Evolutionary conservation across 2,329 filamentous ascomycete species (phyloP), one percentile per base, ranked within the genome.

Genomic region (Venturia oleaginea): DNA sequence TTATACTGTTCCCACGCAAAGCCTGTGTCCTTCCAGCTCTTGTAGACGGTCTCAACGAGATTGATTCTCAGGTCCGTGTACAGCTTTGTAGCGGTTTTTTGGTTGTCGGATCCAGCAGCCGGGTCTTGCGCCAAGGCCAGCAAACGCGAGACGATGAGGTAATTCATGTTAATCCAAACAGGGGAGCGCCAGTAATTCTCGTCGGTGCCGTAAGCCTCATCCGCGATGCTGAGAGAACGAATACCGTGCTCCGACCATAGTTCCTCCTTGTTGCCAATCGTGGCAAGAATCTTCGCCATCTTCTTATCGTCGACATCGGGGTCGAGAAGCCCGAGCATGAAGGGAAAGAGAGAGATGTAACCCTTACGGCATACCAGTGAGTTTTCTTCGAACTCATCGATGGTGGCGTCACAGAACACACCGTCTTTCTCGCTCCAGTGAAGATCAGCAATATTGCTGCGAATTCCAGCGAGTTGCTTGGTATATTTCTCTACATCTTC

Each of bases 1-100:
- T 95, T 90, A 76, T 96, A 97, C 78, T 97, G 92, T 77, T 97
- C 92, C 92, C 92, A 97, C 0, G 91, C 91, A 73, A 96, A 97
- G n/a, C 92, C 92, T 0, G 93, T 97, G 72, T 89, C 84, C 72
- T 86, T 79, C 91, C 92, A 97, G 72, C 87, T 87, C 63, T 86
- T 83, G 79, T 88, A 96, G 19, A 97, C 88, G 1, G 92, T 96
- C 64, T 92, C 83, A 37, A 97, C 89, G 17, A 97, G 78, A 72
- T 96, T 97, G 73, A 82, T 83, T 60, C 93, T 86, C 54, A 97
- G 83, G 42, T 84, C 80, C 32, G 79, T 84, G 77, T 96, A 97
- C 65, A 96, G 81, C 59, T 85, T 81, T 22, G 78, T 79, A 13
- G 92, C 90, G 68, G 85, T 83, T 51, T 79, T 78, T 69, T 85